phyloP scores from a whole-genome alignment of 2,329 filamentous ascomycete genomes.

The Colletotrichum spinosum region DNA sequence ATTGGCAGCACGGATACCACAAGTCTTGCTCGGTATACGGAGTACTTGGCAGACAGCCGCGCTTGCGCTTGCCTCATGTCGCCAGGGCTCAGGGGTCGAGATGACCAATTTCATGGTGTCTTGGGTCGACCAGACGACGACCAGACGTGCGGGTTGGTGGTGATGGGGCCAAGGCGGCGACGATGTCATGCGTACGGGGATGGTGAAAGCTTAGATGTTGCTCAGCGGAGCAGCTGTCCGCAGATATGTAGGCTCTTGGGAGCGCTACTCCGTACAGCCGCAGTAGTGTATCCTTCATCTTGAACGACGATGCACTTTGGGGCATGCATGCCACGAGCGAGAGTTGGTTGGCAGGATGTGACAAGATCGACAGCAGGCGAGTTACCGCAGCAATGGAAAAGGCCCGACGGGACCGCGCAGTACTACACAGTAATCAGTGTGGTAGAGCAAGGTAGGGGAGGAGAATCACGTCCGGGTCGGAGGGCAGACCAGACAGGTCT shows the following conservation, averaged over 20 bases:
- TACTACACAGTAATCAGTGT: neutral
- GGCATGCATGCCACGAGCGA: too few relatives aligned
- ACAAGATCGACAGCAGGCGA: conserved; percentile 9
- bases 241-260: too few relatives aligned
- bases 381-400: too few relatives aligned
- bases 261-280: too few relatives aligned
- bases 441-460: conserved; percentile 6
- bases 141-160: conserved; percentile 15
- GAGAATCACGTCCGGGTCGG: too few relatives aligned
- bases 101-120: neutral
- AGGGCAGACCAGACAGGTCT: too few relatives aligned
- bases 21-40: too few relatives aligned
- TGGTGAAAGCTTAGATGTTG: conserved; percentile 29
- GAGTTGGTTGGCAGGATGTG: conserved; percentile 3
- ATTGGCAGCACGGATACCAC: neutral
- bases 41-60: conserved; percentile 8
- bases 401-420: too few relatives aligned
- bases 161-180: conserved; percentile 30
- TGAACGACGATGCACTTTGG: too few relatives aligned
- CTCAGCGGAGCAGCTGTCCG: neutral
- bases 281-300: too few relatives aligned
- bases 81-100: conserved; percentile 4
- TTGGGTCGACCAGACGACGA: neutral
- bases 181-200: conserved; percentile 33
- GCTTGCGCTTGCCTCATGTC: conserved; percentile 25